These are phyloP conservation scores for Ophiostoma piceae DNA, from an alignment of 2,329 filamentous ascomycete species.

Conservation along the genomic window DNA sequence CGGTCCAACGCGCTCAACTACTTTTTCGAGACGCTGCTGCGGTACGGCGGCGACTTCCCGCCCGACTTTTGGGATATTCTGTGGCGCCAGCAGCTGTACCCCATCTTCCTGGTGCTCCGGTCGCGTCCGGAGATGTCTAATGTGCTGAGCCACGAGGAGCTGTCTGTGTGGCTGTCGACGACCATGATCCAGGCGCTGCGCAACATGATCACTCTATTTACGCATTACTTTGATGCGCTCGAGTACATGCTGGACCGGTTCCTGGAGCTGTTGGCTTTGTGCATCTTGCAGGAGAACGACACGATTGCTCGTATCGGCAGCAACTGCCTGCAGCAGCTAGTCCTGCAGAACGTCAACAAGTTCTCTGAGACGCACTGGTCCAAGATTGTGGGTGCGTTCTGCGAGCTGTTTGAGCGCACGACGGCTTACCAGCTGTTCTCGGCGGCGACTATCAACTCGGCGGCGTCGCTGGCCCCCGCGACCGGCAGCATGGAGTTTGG, in stretches of 20 bases:
- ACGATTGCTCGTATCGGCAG: constrained; percentile 96
- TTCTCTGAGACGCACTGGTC: constrained; percentile 84
- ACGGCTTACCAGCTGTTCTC: constrained; percentile 95
- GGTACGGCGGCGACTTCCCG: constrained; percentile 86
- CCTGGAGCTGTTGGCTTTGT: constrained; percentile 85
- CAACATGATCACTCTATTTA: constrained; percentile 98
- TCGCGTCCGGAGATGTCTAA: constrained; percentile 96
- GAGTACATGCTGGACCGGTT: constrained; percentile 99
- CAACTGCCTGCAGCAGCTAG: constrained; percentile 94
- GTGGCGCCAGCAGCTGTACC: constrained; percentile 93
- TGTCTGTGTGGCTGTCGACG: constrained; percentile 97
- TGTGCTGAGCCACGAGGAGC: constrained; percentile 88
- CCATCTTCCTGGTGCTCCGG: constrained; percentile 96
- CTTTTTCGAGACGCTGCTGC: constrained; percentile 88
- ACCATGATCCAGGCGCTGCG: constrained; percentile 98
- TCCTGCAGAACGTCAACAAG: constrained; percentile 92
- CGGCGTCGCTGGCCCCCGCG: constrained; percentile 47
- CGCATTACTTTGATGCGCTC: constrained; percentile 92
- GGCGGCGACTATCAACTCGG: constrained; percentile 57
- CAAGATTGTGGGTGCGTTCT: constrained; percentile 92
- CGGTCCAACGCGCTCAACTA: constrained; percentile 87
- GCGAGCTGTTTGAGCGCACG: constrained; percentile 88
- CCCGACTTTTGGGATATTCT: constrained; percentile 97
- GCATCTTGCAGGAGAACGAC: constrained; percentile 98
- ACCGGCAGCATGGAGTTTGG: constrained; percentile 51